These are phyloP conservation scores for Leptomonas seymouri DNA, from an alignment of 208 protist genomes.

Conservation along the genomic window DNA sequence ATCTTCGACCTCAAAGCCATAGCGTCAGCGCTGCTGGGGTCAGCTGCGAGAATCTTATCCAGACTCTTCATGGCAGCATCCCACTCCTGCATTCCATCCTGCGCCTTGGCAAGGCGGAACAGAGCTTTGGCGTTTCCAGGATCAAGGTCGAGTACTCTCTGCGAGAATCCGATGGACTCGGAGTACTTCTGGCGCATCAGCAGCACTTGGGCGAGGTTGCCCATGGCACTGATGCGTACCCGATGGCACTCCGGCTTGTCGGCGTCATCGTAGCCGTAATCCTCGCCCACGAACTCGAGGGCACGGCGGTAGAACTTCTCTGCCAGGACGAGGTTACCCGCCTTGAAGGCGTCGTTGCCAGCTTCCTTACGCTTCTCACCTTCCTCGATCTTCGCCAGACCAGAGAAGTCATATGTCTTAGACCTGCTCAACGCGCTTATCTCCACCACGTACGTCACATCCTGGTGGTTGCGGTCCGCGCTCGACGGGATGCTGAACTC, in stretches of 20 bases:
- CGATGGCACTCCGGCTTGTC: slow-evolving; percentile 58
- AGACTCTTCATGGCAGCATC: slow-evolving; percentile 55
- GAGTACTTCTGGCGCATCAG: slow-evolving; percentile 48
- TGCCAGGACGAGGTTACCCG: slow-evolving; percentile 55
- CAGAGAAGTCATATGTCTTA: slow-evolving; percentile 71
- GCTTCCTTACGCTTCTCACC: slow-evolving; percentile 68
- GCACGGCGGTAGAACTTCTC: slow-evolving; percentile 86
- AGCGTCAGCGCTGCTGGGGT: slow-evolving; percentile 73
- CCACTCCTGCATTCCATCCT: slow-evolving; percentile 71
- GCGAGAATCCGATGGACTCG: slow-evolving; percentile 56
- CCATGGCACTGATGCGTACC: slow-evolving; percentile 55
- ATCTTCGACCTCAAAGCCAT: slow-evolving; percentile 48
- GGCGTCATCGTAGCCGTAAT: slow-evolving; percentile 64
- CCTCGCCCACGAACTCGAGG: slow-evolving; percentile 84
- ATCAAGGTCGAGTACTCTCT: slow-evolving; percentile 73
- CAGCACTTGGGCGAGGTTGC: slow-evolving; percentile 85
- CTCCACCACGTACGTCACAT: slow-evolving; percentile 75
- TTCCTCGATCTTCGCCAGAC: slow-evolving; percentile 64
- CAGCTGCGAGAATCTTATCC: slow-evolving; percentile 49
- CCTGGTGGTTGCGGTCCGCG: slow-evolving; percentile 24
- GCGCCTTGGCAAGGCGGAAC: slow-evolving; percentile 76
- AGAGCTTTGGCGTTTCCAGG: slow-evolving; percentile 71
- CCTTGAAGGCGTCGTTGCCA: slow-evolving; percentile 85
- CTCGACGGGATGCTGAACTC: slow-evolving; percentile 62
- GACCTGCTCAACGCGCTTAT: slow-evolving; percentile 60